Evolutionary conservation across 2,329 filamentous ascomycete species (phyloP).

Genomic region (Aspergillus sojae): DNA sequence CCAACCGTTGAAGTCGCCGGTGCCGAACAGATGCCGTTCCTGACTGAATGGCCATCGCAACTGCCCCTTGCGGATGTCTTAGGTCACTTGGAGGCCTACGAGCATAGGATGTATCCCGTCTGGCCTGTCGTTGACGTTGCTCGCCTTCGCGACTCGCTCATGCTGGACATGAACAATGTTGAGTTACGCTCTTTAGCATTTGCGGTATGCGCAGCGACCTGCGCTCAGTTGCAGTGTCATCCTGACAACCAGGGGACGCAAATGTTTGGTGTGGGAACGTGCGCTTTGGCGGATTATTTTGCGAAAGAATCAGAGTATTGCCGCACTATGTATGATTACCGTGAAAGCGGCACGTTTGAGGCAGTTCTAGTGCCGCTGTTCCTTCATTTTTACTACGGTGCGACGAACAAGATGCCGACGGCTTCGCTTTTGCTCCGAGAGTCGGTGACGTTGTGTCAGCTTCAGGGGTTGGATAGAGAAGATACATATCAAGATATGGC

Average conservation of each 20-base stretch:
- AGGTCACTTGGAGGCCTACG: neutral
- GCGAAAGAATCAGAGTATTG: neutral
- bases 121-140: neutral
- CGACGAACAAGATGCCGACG: neutral
- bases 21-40: neutral
- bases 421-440: neutral
- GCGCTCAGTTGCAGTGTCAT: neutral
- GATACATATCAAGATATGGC: neutral
- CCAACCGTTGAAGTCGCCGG: neutral
- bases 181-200: neutral
- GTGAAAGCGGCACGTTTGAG: neutral
- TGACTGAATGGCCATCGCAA: neutral
- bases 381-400: neutral
- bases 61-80: neutral
- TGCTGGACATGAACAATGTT: neutral
- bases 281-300: neutral
- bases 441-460: neutral
- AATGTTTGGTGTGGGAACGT: neutral
- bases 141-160: neutral
- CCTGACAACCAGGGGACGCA: neutral
- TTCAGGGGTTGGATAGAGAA: neutral
- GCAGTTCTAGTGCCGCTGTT: neutral
- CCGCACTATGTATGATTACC: neutral
- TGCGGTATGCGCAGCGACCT: neutral
- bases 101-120: neutral